Conservation (phyloP, 768 basidiomycete genomes). For the Amanita jacksonii region DNA sequence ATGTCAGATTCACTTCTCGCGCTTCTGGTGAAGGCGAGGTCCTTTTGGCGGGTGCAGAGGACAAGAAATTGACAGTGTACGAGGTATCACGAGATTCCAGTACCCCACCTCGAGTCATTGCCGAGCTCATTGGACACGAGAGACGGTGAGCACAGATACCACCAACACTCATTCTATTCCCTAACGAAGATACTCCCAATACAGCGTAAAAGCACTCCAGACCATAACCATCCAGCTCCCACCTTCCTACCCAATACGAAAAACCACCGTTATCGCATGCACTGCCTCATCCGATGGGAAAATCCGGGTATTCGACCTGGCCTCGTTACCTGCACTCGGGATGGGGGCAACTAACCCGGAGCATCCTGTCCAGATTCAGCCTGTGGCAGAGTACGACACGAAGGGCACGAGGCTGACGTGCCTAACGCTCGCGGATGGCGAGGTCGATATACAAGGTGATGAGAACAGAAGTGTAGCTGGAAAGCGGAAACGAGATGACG, state of each 20-base stretch:
- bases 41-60: slow-evolving; percentile 80
- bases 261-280: slow-evolving; percentile 53
- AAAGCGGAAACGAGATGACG: slow-evolving; percentile 25
- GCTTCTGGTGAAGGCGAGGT: slow-evolving; percentile 40
- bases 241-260: slow-evolving; percentile 15
- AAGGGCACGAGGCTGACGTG: slow-evolving; percentile 85
- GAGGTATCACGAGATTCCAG: slow-evolving; percentile 38
- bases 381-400: slow-evolving; percentile 67
- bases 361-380: slow-evolving; percentile 30
- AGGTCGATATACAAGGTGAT: slow-evolving; percentile 13
- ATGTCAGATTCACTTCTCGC: slow-evolving; percentile 63
- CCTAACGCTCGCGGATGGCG: slow-evolving; percentile 46
- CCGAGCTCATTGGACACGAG: slow-evolving; percentile 67
- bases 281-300: slow-evolving; percentile 89
- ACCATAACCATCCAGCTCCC: slow-evolving; percentile 55
- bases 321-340: slow-evolving; percentile 27
- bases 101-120: slow-evolving; percentile 47
- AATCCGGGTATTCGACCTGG: slow-evolving; percentile 68
- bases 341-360: not conserved
- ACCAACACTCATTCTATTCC: no score
- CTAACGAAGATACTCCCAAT: no score
- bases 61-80: slow-evolving; percentile 81
- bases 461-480: slow-evolving; percentile 12
- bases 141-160: slow-evolving; percentile 73
- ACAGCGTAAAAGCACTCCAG: slow-evolving; percentile 75